Base-by-base conservation (phyloP, 768 basidiomycete genomes). In the Cystoderma amianthinum region DNA sequence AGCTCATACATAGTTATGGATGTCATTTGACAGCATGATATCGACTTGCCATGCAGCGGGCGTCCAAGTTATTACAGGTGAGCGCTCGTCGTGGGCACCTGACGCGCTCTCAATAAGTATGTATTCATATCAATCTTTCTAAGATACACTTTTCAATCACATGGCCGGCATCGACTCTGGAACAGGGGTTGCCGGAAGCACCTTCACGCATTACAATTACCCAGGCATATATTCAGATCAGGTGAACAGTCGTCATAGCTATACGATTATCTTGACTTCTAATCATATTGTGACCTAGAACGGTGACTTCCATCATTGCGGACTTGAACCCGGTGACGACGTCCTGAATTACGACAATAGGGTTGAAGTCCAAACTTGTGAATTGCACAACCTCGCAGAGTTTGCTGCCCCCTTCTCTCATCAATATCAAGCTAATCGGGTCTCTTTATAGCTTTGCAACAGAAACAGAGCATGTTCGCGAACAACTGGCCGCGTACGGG, bases 241-340 rank as follows among this genome's bases (percentile, higher is more conserved):
- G 50, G 69, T 77, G 36, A 60, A 69, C n/a, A n/a, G n/a, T n/a
- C 51, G 19, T n/a, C n/a, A n/a, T n/a, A n/a, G n/a, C n/a, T n/a
- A n/a, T n/a, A n/a, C n/a, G n/a, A n/a, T n/a, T n/a, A n/a, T n/a
- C n/a, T n/a, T n/a, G n/a, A n/a, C n/a, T n/a, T n/a, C n/a, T n/a
- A n/a, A n/a, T n/a, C n/a, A n/a, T n/a, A n/a, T n/a, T n/a, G n/a
- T n/a, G n/a, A n/a, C n/a, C n/a, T n/a, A n/a, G 17, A 13, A 6
- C 12, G 38, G 71, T 62, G 65, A 81, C 54, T 82, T 83, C 56
- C 80, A 84, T 47, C 72, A 81, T 52, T 82, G 80, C 47, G 77
- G 80, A 3, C 60, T 77, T 20, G 69, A 72, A 37, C 56, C 73
- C 0, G 55, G 53, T 2, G 71, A 82, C 47, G 63, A 71, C 41